phyloP scores from a whole-genome alignment of 2,329 filamentous ascomycete species.

The Hysterium pulicare region DNA sequence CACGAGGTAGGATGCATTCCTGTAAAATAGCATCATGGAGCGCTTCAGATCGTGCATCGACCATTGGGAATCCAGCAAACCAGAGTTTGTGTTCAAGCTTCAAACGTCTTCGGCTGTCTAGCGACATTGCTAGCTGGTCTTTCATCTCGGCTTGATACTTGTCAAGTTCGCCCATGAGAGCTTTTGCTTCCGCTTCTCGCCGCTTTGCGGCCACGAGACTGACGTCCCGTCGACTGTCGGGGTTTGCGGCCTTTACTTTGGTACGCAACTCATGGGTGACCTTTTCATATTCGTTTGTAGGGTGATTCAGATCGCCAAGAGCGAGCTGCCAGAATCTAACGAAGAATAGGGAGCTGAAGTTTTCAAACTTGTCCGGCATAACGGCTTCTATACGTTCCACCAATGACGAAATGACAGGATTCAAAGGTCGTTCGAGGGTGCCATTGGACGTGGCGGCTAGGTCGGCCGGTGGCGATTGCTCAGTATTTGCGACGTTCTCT shows the following conservation, averaged over 20 bases:
- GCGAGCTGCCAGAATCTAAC: conserved; percentile 90
- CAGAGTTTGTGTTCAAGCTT: conserved; percentile 73
- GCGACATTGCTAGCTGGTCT: conserved; percentile 63
- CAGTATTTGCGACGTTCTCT: conserved; percentile 19
- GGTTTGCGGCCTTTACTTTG: conserved; percentile 62
- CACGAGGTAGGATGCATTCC: conserved; percentile 85
- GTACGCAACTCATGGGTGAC: conserved; percentile 55
- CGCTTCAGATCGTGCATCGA: conserved; percentile 54
- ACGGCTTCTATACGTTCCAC: conserved; percentile 64
- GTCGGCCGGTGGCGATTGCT: conserved; percentile 5
- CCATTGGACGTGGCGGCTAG: conserved; percentile 7
- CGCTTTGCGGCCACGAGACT: conserved; percentile 62
- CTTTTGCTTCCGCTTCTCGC: conserved; percentile 68
- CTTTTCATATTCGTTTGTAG: conserved; percentile 71
- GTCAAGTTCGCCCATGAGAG: conserved; percentile 65
- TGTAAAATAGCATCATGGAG: conserved; percentile 79
- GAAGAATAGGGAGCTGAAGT: conserved; percentile 77
- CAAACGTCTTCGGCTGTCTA: conserved; percentile 57
- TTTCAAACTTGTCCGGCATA: conserved; percentile 63
- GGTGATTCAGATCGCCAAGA: conserved; percentile 75
- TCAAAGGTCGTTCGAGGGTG: too few species aligned
- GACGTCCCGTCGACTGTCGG: conserved; percentile 70
- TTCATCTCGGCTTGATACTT: conserved; percentile 71
- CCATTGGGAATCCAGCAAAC: conserved; percentile 63
- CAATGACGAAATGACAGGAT: conserved; percentile 70